Percentiles rank a stretch among this genome's conserved stretches.
phyloP scores from a whole-genome alignment of 2,329 filamentous ascomycete genomes.

The Colletotrichum camelliae region DNA sequence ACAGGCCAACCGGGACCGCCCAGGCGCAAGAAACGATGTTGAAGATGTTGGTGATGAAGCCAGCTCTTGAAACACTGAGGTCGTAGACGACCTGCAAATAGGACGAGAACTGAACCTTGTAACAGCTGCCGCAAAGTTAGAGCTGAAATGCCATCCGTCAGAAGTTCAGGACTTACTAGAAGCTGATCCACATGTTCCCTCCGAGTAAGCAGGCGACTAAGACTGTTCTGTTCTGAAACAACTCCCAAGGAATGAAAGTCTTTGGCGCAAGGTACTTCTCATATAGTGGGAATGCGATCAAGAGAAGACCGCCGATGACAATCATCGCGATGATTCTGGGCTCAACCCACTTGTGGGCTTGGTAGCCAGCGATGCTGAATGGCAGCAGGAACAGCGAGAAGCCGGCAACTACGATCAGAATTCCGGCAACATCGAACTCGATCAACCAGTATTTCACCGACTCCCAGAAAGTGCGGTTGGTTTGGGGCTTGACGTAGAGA shows the following conservation, averaged over 20 bases:
- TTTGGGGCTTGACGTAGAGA: slow-evolving; percentile 25
- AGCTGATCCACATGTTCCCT: slow-evolving; percentile 31
- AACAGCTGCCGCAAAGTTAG: slow-evolving; percentile 18
- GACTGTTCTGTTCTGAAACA: slow-evolving; percentile 36
- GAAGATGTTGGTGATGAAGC: slow-evolving; percentile 37
- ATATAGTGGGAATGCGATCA: slow-evolving; percentile 24
- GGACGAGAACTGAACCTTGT: slow-evolving; percentile 46
- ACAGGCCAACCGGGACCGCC: slow-evolving; percentile 41
- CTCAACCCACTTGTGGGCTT: slow-evolving; percentile 45
- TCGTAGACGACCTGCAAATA: slow-evolving; percentile 43
- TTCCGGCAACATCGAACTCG: slow-evolving; percentile 43
- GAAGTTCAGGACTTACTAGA: slow-evolving; percentile 20
- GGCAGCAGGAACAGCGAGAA: slow-evolving; percentile 61
- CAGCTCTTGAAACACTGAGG: slow-evolving; percentile 29
- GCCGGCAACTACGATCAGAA: slow-evolving; percentile 53
- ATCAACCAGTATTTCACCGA: slow-evolving; percentile 24
- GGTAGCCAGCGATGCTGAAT: slow-evolving; percentile 54
- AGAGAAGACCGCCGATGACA: slow-evolving; percentile 11
- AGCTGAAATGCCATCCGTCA: not conserved
- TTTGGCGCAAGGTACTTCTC: slow-evolving; percentile 53
- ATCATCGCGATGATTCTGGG: slow-evolving; percentile 49
- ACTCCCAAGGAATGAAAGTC: slow-evolving; percentile 49
- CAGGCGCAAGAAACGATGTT: slow-evolving; percentile 42
- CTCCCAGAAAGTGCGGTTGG: slow-evolving; percentile 6
- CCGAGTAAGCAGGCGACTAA: slow-evolving; percentile 28